Base-by-base conservation (phyloP, 306 rosid species). In the Senna siamea region DNA sequence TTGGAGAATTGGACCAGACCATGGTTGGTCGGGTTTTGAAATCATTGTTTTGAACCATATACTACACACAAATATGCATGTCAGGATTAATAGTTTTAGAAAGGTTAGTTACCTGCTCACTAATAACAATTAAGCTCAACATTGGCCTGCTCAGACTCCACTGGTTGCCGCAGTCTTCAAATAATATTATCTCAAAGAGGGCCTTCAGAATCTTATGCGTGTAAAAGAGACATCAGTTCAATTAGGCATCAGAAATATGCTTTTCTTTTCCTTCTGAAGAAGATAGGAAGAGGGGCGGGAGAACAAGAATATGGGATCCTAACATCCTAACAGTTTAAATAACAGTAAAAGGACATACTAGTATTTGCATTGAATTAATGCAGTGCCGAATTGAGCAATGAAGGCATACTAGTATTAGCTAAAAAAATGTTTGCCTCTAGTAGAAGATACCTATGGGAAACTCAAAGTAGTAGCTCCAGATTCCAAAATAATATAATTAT, bases 91-190 rank as follows among this genome's bases (percentile, higher is more conserved):
- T 10, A 30, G 12, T 43, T 38, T 20, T 44, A 53, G 5, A 62
- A 26, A 80, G 75, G 69, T 55, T 17, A 34, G 43, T 47, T 72
- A 93, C 98, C 97, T 93, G 86, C 83, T 89, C 97, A 72, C 86
- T 93, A 43, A 93, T 88, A 53, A 93, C 96, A 77, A 93, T 93
- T 86, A 91, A 73, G 86, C 98, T 91, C 80, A 93, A 80, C 96
- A 93, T 93, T 55, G 98, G 97, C 81, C 96, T 89, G 87, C 98
- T 93, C 78, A 93, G 88, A 82, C 92, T 88, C 97, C 97, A 91
- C 72, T 93, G 98, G 82, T 93, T 93, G 74, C 92, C 89, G 76
- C 94, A 85, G 69, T 93, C 98, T 82, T 91, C 98, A 32, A 93
- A 93, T 75, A 93, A 56, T 77, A 91, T 87, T 58, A 93, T 93